Conservation (phyloP, 2,329 filamentous ascomycete species). For the Aspergillus intermedius region DNA sequence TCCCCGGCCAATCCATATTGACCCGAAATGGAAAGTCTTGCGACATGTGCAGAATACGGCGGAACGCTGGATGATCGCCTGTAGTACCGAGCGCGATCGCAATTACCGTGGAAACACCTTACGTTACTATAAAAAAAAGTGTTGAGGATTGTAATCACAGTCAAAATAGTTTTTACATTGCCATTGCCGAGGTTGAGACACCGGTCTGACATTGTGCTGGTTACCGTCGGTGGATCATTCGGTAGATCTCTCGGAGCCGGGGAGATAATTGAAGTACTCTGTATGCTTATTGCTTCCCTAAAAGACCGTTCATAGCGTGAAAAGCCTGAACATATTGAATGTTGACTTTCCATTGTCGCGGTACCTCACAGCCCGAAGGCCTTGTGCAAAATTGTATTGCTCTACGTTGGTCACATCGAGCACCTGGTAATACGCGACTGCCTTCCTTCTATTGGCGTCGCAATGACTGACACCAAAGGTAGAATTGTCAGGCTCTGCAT, state of each 20-base stretch:
- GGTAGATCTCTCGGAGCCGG: neutral
- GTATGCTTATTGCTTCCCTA: too few species aligned
- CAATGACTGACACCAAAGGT: neutral
- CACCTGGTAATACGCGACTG: too few species aligned
- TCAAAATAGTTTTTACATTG: neutral
- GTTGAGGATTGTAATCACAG: neutral
- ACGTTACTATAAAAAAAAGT: neutral
- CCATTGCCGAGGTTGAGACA: neutral
- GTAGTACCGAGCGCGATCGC: too few species aligned
- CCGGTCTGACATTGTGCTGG: neutral
- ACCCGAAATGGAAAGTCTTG: neutral
- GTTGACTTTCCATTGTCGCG: too few species aligned
- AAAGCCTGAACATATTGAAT: neutral
- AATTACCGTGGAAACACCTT: neutral
- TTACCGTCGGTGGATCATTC: neutral
- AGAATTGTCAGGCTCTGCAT: neutral
- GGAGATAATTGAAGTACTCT: neutral
- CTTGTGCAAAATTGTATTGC: too few species aligned
- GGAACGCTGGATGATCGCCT: neutral
- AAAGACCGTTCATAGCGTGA: neutral
- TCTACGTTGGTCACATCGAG: too few species aligned
- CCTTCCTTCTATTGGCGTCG: neutral
- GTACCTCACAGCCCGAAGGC: too few species aligned
- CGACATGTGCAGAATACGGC: neutral
- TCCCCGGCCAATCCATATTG: neutral